phyloP scores from a whole-genome alignment of 768 basidiomycete genomes.

The Boletellus sp. region DNA sequence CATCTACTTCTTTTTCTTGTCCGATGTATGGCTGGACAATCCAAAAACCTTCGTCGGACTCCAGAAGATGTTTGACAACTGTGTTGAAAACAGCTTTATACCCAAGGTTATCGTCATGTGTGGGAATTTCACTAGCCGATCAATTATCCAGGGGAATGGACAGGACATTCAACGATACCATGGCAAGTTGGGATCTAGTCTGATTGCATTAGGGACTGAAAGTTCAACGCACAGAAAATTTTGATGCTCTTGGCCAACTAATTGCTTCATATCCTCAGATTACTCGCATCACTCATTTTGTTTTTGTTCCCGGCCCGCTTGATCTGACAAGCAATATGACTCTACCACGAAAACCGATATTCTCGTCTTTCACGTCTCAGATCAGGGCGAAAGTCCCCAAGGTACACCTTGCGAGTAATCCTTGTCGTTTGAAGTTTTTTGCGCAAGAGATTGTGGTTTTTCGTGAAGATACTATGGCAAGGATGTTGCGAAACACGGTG shows the following conservation, averaged over 20 bases:
- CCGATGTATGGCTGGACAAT: slow-evolving; percentile 94
- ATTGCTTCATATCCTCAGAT: slow-evolving; percentile 79
- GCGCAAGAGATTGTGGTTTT: slow-evolving; percentile 94
- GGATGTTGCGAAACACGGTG: slow-evolving; percentile 89
- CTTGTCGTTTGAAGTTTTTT: slow-evolving; percentile 92
- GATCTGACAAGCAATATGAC: slow-evolving; percentile 81
- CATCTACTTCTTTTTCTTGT: slow-evolving; percentile 87
- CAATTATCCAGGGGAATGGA: slow-evolving; percentile 73
- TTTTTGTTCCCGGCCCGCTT: slow-evolving; percentile 91
- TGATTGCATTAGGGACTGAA: neutral
- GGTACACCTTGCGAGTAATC: slow-evolving; percentile 82
- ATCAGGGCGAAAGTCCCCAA: slow-evolving; percentile 74
- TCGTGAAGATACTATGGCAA: slow-evolving; percentile 88
- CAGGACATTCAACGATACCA: slow-evolving; percentile 81
- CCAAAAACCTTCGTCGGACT: slow-evolving; percentile 77
- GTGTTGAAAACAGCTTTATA: slow-evolving; percentile 80
- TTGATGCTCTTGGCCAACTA: slow-evolving; percentile 82
- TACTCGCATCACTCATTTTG: slow-evolving; percentile 77
- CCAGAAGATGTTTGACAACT: slow-evolving; percentile 84
- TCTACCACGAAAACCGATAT: slow-evolving; percentile 77
- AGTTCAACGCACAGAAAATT: slow-evolving; percentile 59
- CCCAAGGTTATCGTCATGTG: slow-evolving; percentile 90
- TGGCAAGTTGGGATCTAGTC: slow-evolving; percentile 43
- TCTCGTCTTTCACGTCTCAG: slow-evolving; percentile 68
- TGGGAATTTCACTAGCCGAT: slow-evolving; percentile 89